phyloP scores from a whole-genome alignment of 352 stramenopile genomes.

The Globisporangium iwayamae region DNA sequence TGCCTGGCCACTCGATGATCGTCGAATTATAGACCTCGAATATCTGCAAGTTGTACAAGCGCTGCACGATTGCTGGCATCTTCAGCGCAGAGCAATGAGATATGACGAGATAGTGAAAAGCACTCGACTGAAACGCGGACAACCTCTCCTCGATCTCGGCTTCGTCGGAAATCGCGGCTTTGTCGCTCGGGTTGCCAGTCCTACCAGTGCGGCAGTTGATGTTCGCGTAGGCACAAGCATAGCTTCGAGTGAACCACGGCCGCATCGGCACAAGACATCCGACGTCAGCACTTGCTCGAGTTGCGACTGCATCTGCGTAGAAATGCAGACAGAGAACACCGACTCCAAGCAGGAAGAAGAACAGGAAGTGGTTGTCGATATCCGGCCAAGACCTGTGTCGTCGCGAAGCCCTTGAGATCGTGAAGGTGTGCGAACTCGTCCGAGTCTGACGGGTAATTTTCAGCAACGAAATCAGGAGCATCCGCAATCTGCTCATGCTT shows the following conservation, averaged over 20 bases:
- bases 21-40: constrained; percentile 25
- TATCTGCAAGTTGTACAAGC: constrained; percentile 16
- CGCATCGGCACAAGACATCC: constrained; percentile 13
- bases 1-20: constrained; percentile 18
- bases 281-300: background rate
- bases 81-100: constrained; percentile 18
- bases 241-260: constrained; percentile 21
- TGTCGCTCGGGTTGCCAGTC: background rate
- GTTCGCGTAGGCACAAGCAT: constrained; percentile 19
- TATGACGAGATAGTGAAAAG: constrained; percentile 19
- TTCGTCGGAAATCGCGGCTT: background rate
- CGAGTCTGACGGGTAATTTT: background rate
- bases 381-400: background rate
- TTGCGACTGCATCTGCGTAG: background rate
- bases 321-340: constrained; percentile 2
- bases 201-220: constrained; percentile 20
- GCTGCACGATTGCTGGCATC: constrained; percentile 12
- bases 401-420: background rate
- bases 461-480: background rate
- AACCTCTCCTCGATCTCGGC: background rate
- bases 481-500: background rate
- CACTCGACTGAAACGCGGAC: constrained; percentile 11
- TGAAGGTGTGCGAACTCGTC: background rate
- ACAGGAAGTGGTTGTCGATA: background rate
- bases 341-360: constrained; percentile 9